These are phyloP conservation scores for Calonectria pseudoreteaudii DNA, from an alignment of 2,329 filamentous ascomycete genomes.

Conservation along the genomic window DNA sequence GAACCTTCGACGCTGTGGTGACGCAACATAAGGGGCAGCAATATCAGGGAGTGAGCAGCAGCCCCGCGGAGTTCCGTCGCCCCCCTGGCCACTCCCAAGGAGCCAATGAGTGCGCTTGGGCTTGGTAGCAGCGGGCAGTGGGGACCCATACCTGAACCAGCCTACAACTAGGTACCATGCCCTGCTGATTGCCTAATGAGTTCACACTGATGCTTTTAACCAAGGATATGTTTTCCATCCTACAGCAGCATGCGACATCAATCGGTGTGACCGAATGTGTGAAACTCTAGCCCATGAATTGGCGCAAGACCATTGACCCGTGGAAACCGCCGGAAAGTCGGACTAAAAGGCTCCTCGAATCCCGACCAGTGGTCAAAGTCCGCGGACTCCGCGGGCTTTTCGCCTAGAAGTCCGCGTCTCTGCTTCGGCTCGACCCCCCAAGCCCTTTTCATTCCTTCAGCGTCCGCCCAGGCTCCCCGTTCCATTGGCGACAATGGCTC, in stretches of 20 bases:
- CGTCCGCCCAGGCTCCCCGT: background rate
- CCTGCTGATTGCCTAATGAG: background rate
- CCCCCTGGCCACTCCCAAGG: background rate
- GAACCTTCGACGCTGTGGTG: background rate
- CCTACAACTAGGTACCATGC: background rate
- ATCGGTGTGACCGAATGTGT: background rate
- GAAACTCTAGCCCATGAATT: background rate
- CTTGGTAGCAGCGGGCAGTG: background rate
- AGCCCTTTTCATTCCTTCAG: background rate
- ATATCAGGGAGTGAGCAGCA: background rate
- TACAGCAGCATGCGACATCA: background rate
- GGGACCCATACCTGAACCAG: background rate
- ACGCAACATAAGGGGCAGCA: background rate
- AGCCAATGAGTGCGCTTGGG: background rate
- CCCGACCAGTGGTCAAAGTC: background rate
- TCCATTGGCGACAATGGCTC: constrained; percentile 39
- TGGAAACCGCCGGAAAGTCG: background rate
- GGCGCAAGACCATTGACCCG: background rate
- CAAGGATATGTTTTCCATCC: background rate
- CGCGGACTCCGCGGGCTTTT: background rate
- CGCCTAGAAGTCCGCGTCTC: background rate
- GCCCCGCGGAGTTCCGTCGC: background rate
- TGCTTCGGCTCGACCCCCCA: background rate
- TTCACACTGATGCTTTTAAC: background rate
- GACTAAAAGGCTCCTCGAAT: background rate